phyloP scores from a whole-genome alignment of 2,329 filamentous ascomycete genomes.

The Xylaria hypoxylon region DNA sequence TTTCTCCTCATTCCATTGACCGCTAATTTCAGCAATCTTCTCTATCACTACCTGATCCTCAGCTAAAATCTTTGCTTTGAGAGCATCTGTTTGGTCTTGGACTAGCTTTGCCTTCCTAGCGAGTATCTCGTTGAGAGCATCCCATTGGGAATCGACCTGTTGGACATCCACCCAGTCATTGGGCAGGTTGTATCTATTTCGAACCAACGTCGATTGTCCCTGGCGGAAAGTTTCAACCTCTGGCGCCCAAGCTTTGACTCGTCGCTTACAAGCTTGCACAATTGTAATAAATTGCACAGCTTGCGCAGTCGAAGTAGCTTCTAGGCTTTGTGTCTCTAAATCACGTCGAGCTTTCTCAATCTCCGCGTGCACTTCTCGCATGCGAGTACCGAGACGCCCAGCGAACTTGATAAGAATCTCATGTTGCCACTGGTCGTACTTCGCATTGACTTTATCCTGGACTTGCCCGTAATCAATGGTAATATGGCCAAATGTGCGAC shows the following conservation, averaged over 20 bases:
- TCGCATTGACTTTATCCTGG: conserved; percentile 97
- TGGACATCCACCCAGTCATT: conserved; percentile 95
- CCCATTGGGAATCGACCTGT: conserved; percentile 97
- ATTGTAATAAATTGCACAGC: conserved; percentile 99
- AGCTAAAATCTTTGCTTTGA: conserved; percentile 92
- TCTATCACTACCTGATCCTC: conserved; percentile 92
- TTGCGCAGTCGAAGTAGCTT: conserved; percentile 94
- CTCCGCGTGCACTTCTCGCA: conserved; percentile 92
- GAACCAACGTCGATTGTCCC: conserved; percentile 89
- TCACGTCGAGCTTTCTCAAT: conserved; percentile 91
- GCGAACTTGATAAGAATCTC: conserved; percentile 97
- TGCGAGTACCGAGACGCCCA: conserved; percentile 84
- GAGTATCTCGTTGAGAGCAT: conserved; percentile 90
- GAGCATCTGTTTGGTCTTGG: conserved; percentile 92
- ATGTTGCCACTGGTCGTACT: conserved; percentile 99
- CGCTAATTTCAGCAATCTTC: conserved; percentile 85
- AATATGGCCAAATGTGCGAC: conserved; percentile 90
- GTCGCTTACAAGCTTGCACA: conserved; percentile 94
- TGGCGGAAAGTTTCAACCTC: conserved; percentile 97
- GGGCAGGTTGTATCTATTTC: conserved; percentile 94
- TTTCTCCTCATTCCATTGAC: conserved; percentile 95
- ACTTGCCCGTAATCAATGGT: conserved; percentile 99
- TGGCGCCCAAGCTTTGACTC: conserved; percentile 92
- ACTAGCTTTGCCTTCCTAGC: conserved; percentile 94
- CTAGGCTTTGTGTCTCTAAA: conserved; percentile 90